phyloP scores from a whole-genome alignment of 352 stramenopile genomes.

The Globisporangium canariense region DNA sequence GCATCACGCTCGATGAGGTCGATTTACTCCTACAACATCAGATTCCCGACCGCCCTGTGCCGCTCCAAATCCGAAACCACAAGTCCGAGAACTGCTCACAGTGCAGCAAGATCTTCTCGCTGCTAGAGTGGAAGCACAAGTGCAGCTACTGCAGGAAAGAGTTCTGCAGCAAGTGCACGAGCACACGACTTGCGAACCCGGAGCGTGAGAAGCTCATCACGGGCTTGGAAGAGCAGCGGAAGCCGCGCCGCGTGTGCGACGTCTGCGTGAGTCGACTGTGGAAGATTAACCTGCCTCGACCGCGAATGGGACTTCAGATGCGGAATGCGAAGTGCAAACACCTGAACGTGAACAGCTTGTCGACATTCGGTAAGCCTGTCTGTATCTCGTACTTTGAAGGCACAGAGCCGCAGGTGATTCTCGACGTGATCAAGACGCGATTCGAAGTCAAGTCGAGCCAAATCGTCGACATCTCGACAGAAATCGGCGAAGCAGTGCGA shows the following conservation, averaged over 20 bases:
- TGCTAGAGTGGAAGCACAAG: constrained; percentile 84
- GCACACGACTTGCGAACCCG: constrained; percentile 55
- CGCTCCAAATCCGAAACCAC: constrained; percentile 53
- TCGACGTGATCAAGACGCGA: constrained; percentile 74
- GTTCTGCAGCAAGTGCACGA: constrained; percentile 85
- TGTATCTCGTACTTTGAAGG: constrained; percentile 82
- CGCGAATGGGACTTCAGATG: constrained; percentile 51
- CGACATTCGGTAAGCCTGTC: constrained; percentile 72
- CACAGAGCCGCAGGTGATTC: constrained; percentile 63
- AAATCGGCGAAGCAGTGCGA: constrained; percentile 63
- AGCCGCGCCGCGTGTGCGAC: constrained; percentile 66
- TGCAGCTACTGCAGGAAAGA: constrained; percentile 78
- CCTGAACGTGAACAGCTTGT: constrained; percentile 75
- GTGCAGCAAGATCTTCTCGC: constrained; percentile 70
- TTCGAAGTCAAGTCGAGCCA: constrained; percentile 75
- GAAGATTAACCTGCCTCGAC: constrained; percentile 78
- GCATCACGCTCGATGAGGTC: constrained; percentile 59
- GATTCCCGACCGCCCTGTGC: constrained; percentile 71
- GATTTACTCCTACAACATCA: constrained; percentile 70
- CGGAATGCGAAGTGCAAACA: constrained; percentile 53
- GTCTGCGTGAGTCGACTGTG: constrained; percentile 72
- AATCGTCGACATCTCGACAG: constrained; percentile 72
- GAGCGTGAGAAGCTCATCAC: constrained; percentile 55
- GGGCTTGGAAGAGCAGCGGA: constrained; percentile 41
- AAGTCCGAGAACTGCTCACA: constrained; percentile 69